Evolutionary conservation across 192 early-diverging fungal species (phyloP), one percentile per base, ranked within the genome.

Genomic region (Thoreauomyces humboldtii): DNA sequence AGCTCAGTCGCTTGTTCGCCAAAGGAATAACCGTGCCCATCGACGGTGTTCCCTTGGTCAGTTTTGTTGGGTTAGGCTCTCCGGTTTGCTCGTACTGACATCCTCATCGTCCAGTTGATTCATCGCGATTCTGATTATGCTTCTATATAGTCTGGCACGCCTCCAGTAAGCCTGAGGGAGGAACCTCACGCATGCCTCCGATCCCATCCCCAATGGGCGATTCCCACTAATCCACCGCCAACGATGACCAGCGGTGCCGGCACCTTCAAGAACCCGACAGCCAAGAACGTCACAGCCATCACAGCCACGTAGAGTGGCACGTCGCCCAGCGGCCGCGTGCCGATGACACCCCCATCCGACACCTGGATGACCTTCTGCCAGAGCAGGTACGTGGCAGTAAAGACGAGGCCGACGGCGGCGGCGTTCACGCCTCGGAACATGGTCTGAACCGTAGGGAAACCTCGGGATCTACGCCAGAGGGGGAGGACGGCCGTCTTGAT

Each of bases 341-440:
- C 38, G 9, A 9, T 24, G 7, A 36, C 51, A 15, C 66, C 56
- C 4, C 36, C 41, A 4, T 14, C 38, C 4, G n/a, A 22, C 6
- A 56, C 28, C n/a, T 54, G 47, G 43, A 80, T 72, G 43, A 55
- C 74, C 52, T 73, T 77, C 36, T 65, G 45, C 52, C 58, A 80
- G n/a, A 89, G 57, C 31, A 89, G 48, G 73, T 82, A 89, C 15
- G 78, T 73, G 0, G 86, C 88, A 24, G 88, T 71, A 61, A 80
- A 81, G 15, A 86, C 75, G 5, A 89, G 59, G 5, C 88, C 88
- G 34, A 85, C 69, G 0, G 88, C 86, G 36, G 78, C 78, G 29
- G 85, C 81, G 61, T 86, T 87, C 24, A 87, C 68, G 7, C 88
- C 88, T 33, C 73, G 61, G 51, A 88, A 87, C 32, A 83, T 43